Evolutionary conservation across 495 filamentous ascomycete genomes (phyloP).

Genomic region (Thermochaetoides thermophila): DNA sequence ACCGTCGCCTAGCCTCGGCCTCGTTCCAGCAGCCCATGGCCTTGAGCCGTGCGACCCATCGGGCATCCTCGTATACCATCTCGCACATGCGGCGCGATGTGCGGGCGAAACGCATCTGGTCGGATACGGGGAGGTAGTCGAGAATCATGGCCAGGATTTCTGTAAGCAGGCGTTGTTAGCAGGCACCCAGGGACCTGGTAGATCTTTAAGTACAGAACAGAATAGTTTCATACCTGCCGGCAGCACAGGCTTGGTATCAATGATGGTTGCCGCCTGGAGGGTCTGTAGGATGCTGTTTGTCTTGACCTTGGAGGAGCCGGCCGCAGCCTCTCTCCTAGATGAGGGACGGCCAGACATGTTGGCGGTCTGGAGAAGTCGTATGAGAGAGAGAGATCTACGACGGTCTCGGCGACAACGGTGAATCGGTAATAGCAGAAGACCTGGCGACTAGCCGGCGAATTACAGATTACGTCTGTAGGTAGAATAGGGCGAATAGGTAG

Average conservation of each 20-base stretch:
- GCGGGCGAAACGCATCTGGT: conserved; percentile 74
- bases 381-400: too few relatives aligned
- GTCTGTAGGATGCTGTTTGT: conserved; percentile 54
- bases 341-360: conserved; percentile 2
- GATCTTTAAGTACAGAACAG: neutral
- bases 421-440: too few relatives aligned
- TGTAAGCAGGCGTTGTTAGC: too few relatives aligned
- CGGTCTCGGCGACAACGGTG: too few relatives aligned
- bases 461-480: too few relatives aligned
- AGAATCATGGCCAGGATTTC: conserved; percentile 83
- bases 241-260: conserved; percentile 56
- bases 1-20: conserved; percentile 59
- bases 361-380: neutral
- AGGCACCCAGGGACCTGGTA: too few relatives aligned
- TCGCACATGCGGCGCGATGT: conserved; percentile 81
- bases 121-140: conserved; percentile 72
- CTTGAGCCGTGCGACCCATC: conserved; percentile 77
- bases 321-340: conserved; percentile 3
- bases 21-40: conserved; percentile 91
- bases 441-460: too few relatives aligned
- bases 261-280: conserved; percentile 60
- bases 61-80: conserved; percentile 97
- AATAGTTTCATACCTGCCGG: conserved; percentile 52
- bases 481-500: too few relatives aligned
- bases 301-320: conserved; percentile 1